Conservation (phyloP, 2,329 filamentous ascomycete species). For the Xylariaceae sp. region DNA sequence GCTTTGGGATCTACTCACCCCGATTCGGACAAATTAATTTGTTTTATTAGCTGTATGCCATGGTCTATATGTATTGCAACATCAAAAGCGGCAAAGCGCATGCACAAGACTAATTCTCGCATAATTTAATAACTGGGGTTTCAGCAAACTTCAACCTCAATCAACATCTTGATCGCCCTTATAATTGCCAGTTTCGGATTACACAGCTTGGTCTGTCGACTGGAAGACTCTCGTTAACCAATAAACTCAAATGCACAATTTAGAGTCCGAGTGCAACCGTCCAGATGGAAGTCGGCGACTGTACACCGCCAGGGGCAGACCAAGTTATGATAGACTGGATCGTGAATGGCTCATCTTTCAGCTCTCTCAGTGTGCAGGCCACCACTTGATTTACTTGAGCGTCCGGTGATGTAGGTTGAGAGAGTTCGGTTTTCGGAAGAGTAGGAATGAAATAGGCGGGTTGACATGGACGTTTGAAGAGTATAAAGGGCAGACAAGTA, state of each 20-base stretch:
- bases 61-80: no score
- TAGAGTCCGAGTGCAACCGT: conserved; percentile 9
- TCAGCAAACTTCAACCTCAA: not conserved
- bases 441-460: not conserved
- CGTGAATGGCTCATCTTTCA: not conserved
- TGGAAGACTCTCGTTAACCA: not conserved
- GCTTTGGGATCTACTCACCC: no score
- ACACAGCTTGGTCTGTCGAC: not conserved
- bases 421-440: not conserved
- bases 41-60: no score
- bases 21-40: no score
- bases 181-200: conserved; percentile 1
- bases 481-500: conserved; percentile 9
- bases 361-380: conserved; percentile 2
- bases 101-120: no score
- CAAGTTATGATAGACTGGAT: not conserved
- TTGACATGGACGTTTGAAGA: not conserved
- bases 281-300: not conserved
- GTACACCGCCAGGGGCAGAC: not conserved
- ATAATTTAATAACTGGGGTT: not conserved
- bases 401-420: not conserved
- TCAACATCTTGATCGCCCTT: conserved; percentile 2
- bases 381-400: not conserved
- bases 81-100: no score
- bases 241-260: not conserved